A percentile compares a stretch with the other conserved stretches of the same genome.
phyloP scores from a whole-genome alignment of 306 rosid genomes.

The Dryas alaskensis region DNA sequence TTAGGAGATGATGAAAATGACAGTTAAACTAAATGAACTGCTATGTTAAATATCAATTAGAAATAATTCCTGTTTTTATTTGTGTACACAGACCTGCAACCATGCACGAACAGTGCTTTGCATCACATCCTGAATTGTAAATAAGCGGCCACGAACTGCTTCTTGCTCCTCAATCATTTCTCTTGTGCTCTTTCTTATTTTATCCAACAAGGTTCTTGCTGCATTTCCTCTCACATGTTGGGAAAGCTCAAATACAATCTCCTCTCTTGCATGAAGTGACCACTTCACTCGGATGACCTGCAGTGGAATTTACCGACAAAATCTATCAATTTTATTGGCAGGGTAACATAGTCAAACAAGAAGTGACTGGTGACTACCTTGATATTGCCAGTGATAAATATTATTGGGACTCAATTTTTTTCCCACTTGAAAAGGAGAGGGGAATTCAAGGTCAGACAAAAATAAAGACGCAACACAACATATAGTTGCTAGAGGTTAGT shows the following conservation, averaged over 20 bases:
- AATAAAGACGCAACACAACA: background rate
- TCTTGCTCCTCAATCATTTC: constrained; percentile 97
- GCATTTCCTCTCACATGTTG: constrained; percentile 72
- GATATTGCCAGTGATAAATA: background rate
- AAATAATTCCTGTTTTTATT: background rate
- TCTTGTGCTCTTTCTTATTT: constrained; percentile 60
- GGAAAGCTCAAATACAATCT: constrained; percentile 83
- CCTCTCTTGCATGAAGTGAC: constrained; percentile 97
- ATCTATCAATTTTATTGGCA: background rate
- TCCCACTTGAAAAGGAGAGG: background rate
- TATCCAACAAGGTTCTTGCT: constrained; percentile 58
- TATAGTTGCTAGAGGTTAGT: background rate
- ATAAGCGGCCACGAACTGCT: constrained; percentile 91
- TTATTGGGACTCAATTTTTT: background rate
- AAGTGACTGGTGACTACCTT: background rate
- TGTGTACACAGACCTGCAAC: constrained; percentile 64
- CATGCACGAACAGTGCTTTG: constrained; percentile 94
- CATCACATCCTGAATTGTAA: constrained; percentile 95
- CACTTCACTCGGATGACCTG: constrained; percentile 98
- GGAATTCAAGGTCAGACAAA: background rate
- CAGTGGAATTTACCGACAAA: background rate
- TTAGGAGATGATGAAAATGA: constrained; percentile 21
- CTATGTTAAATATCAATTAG: background rate
- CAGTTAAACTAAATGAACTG: background rate
- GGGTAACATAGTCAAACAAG: background rate